phyloP scores from a whole-genome alignment of 805 yeast genomes.

The Monosporozyma yasuniensis region DNA sequence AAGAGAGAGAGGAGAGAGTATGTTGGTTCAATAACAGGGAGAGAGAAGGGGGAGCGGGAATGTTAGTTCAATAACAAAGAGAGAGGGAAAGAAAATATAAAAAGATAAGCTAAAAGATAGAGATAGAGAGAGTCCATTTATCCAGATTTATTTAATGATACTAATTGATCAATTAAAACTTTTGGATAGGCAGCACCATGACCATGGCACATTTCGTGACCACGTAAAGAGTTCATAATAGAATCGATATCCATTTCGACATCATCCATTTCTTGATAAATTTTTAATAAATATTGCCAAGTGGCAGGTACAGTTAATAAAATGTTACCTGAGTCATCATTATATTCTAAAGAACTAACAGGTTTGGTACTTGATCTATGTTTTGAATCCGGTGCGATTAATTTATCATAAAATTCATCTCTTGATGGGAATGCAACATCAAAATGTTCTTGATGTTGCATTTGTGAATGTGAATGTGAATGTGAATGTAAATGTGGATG shows the following conservation, averaged over 20 bases:
- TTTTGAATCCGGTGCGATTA: conserved; percentile 4
- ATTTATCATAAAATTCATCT: conserved; percentile 20
- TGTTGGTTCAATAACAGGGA: too few relatives aligned
- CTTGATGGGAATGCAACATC: conserved; percentile 24
- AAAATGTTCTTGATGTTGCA: not conserved
- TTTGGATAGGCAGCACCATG: conserved; percentile 40
- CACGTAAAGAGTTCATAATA: conserved; percentile 52
- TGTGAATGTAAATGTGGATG: not conserved
- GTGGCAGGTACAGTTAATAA: conserved; percentile 67
- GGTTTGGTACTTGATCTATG: conserved; percentile 1
- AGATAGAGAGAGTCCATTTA: not conserved
- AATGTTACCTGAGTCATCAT: conserved; percentile 32
- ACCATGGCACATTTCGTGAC: conserved; percentile 68
- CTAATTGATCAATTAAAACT: conserved; percentile 13
- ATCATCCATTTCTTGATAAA: conserved; percentile 36
- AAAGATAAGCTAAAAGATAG: too few relatives aligned
- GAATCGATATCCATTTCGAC: conserved; percentile 41
- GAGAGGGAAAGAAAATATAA: not conserved
- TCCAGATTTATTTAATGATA: not conserved
- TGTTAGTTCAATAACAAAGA: too few relatives aligned
- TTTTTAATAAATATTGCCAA: conserved; percentile 65
- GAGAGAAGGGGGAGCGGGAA: too few relatives aligned
- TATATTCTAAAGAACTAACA: conserved; percentile 4
- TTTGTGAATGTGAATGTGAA: not conserved
- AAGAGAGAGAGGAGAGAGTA: too few relatives aligned